Evolutionary conservation across 441 rosid genomes (phyloP).

Genomic region (Iberis amara): DNA sequence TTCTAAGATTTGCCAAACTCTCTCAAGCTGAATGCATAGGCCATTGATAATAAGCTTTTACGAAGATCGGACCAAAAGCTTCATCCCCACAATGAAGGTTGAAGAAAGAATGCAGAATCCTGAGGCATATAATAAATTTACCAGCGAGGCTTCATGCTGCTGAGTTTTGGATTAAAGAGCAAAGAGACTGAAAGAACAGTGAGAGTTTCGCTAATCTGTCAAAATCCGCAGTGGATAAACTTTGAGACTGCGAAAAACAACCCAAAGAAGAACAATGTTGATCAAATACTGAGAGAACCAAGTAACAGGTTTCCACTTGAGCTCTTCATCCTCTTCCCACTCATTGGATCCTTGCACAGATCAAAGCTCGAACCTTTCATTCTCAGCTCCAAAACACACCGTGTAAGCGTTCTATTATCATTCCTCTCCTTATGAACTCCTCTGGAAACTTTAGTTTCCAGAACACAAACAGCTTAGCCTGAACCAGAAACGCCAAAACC

Average conservation of each 20-base stretch:
- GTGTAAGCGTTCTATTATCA: constrained; percentile 55
- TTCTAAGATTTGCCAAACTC: neutral
- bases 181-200: neutral
- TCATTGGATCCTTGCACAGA: constrained; percentile 66
- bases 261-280: constrained; percentile 58
- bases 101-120: constrained; percentile 22
- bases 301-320: constrained; percentile 82
- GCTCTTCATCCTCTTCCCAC: constrained; percentile 79
- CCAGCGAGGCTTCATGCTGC: neutral
- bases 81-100: constrained; percentile 42
- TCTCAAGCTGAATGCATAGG: constrained; percentile 3
- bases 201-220: constrained; percentile 12
- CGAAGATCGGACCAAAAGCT: constrained; percentile 45
- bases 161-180: neutral
- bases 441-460: constrained; percentile 66
- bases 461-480: constrained; percentile 59
- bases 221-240: constrained; percentile 60
- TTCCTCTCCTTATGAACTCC: constrained; percentile 64
- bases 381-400: constrained; percentile 77
- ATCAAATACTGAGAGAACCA: constrained; percentile 68
- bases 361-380: constrained; percentile 93
- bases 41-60: constrained; percentile 1
- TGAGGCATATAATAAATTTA: neutral
- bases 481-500: constrained; percentile 58
- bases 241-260: constrained; percentile 55